Conservation (phyloP, 2,329 filamentous ascomycete genomes). For the Fusarium sp. region DNA sequence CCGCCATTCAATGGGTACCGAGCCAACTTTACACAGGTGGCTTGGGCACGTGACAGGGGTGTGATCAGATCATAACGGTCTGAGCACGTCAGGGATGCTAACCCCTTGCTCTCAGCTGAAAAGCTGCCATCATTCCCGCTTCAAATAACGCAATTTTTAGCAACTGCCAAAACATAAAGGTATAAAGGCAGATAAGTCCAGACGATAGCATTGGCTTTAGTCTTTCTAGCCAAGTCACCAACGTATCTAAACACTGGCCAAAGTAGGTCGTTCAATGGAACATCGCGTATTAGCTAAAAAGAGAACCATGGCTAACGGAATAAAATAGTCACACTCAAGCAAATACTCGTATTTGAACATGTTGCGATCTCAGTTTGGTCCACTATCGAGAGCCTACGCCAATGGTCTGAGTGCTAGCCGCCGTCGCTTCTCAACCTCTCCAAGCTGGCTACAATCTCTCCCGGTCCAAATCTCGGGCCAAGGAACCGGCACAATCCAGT, state of each 20-base stretch:
- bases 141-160: not conserved
- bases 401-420: not conserved
- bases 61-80: not conserved
- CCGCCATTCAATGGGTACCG: too few species aligned
- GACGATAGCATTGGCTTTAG: too few species aligned
- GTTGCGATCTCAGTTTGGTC: not conserved
- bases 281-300: too few species aligned
- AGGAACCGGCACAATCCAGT: not conserved
- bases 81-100: not conserved
- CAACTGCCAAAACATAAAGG: not conserved
- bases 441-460: not conserved
- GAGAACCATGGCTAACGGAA: not conserved
- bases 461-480: not conserved
- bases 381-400: not conserved
- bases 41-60: not conserved
- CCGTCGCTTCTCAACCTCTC: not conserved
- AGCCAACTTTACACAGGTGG: too few species aligned
- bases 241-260: not conserved
- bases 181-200: not conserved
- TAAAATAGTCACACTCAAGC: not conserved
- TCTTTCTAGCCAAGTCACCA: not conserved
- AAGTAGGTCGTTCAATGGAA: not conserved
- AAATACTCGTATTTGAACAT: not conserved
- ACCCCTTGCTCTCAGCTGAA: too few species aligned
- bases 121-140: not conserved